A percentile compares a stretch with the other conserved stretches of the same genome.
Evolutionary conservation across 768 basidiomycete species (phyloP).

Genomic region (Myochromella boudieri): DNA sequence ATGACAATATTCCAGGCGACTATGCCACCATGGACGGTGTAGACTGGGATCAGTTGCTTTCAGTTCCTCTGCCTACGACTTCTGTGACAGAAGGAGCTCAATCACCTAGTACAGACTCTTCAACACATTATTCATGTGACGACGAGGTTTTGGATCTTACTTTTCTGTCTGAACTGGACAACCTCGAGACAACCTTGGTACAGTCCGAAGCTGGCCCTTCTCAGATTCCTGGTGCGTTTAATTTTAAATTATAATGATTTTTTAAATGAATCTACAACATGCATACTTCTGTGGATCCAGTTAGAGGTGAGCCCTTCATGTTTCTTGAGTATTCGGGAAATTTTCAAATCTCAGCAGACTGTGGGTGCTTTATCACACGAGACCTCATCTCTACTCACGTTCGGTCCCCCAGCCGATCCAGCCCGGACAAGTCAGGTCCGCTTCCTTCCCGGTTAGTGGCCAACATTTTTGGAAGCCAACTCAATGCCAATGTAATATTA

Average conservation of each 20-base stretch:
- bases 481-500: slow-evolving; percentile 1
- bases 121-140: slow-evolving; percentile 25
- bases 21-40: slow-evolving; percentile 51
- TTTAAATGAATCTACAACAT: no score
- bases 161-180: slow-evolving; percentile 44
- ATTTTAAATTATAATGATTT: no score
- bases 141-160: slow-evolving; percentile 33
- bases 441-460: slow-evolving; percentile 9
- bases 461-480: background rate
- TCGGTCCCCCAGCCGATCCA: slow-evolving; percentile 3
- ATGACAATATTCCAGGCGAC: slow-evolving; percentile 51
- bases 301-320: slow-evolving; percentile 9
- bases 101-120: slow-evolving; percentile 17
- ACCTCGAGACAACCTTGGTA: slow-evolving; percentile 38
- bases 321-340: no score
- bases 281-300: background rate
- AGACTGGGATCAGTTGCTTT: slow-evolving; percentile 41
- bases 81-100: no score
- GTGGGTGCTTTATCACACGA: no score
- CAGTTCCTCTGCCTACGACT: slow-evolving; percentile 16
- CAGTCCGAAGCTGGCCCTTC: slow-evolving; percentile 7
- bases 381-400: no score
- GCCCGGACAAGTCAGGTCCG: background rate
- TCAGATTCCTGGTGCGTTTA: slow-evolving; percentile 6
- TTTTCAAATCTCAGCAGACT: no score